Evolutionary conservation across 225 moss, liverwort and hornwort genomes (phyloP), one percentile per base, ranked within the genome.

Genomic region (Takakia lepidozioides): DNA sequence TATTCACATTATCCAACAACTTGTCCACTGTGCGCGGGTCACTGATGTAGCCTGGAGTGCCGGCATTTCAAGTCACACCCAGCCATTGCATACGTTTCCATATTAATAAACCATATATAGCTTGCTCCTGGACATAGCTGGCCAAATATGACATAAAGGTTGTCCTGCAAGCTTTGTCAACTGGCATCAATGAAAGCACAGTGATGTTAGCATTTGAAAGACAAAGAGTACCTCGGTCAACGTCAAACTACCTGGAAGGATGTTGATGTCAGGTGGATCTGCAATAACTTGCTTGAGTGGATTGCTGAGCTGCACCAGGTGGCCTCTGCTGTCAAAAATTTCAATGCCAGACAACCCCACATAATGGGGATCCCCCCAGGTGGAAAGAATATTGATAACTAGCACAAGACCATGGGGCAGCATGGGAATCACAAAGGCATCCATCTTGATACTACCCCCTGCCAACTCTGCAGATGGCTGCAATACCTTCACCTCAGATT

Each of bases 281-380:
- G 69, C 74, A 50, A 46, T 49, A 21, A 74, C 58, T 38, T 74
- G 74, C 38, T 50, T 45, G 10, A 52, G 27, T 3, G 69, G 74
- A 57, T 68, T 63, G 15, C 22, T 38, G 14, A 74, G 24, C 59
- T 61, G 32, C 38, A 69, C 59, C 52, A 74, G 46, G 2, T 21
- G 21, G 19, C 74, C 74, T 49, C 40, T 56, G 32, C 48, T 58
- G 49, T 74, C 68, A 57, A 74, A 74, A 37, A 74, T 64, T 25
- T 74, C 74, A 56, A 74, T 64, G 32, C 68, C 74, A 4, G 56
- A 63, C 19, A 74, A 32, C 34, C 74, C 74, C 10, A 74, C 63
- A 54, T 68, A 74, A 50, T 74, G 69, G 44, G 74, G 74, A 49
- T 74, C 74, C 48, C 74, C 74, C 74, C 74, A 74, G 3, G 74